These are phyloP conservation scores for Vinca minor DNA, from an alignment of 257 asterid genomes.

Conservation along the genomic window DNA sequence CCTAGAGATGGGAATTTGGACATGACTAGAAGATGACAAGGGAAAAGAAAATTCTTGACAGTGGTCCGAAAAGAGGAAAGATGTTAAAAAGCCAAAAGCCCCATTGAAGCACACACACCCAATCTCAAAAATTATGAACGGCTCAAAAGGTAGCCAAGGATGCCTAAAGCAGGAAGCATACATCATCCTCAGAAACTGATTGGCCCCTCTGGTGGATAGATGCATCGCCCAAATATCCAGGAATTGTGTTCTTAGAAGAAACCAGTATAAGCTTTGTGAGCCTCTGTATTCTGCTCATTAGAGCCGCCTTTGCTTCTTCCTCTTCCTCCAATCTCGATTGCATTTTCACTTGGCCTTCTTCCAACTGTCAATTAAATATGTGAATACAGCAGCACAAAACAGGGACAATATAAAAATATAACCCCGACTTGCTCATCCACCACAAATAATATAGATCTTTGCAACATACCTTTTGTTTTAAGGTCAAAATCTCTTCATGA, in stretches of 20 bases:
- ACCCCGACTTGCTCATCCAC: too few relatives aligned
- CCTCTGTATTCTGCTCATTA: constrained; percentile 98
- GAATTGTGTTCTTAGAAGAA: constrained; percentile 77
- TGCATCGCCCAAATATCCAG: constrained; percentile 50
- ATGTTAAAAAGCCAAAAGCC: neutral
- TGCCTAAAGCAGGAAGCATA: constrained; percentile 29
- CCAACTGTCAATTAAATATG: constrained; percentile 44
- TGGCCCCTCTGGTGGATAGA: constrained; percentile 51
- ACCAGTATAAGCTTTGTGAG: constrained; percentile 93
- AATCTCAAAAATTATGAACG: neutral
- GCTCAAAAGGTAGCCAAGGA: neutral
- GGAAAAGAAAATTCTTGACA: neutral
- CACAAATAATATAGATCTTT: neutral
- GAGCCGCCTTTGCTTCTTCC: constrained; percentile 95
- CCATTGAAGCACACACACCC: neutral
- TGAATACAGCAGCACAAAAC: neutral
- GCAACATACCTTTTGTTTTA: constrained; percentile 62
- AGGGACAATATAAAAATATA: neutral
- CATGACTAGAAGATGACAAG: neutral
- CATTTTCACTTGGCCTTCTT: constrained; percentile 98
- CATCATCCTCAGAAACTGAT: constrained; percentile 73
- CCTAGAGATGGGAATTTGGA: neutral
- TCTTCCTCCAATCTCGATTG: constrained; percentile 98
- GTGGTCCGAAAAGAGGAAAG: neutral
- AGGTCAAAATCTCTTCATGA: constrained; percentile 77